Evolutionary conservation across 2,329 filamentous ascomycete genomes (phyloP).

Genomic region (Cryphonectria nitschkei): DNA sequence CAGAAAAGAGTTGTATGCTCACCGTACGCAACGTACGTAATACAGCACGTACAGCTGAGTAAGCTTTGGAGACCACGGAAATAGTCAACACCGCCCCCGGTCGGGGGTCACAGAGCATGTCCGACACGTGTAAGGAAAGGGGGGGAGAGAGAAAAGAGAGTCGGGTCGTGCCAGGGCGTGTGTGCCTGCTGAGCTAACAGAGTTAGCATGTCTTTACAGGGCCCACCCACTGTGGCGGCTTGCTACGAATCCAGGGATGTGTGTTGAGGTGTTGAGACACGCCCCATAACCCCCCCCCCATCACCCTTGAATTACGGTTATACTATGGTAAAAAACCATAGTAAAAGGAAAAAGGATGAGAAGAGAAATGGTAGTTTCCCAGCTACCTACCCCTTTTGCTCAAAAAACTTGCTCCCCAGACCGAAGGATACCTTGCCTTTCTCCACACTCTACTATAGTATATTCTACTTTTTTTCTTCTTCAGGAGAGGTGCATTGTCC

Average conservation of each 20-base stretch:
- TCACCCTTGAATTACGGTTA: constrained; percentile 5
- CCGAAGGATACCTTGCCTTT: not conserved
- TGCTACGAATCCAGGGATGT: not conserved
- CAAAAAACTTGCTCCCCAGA: not conserved
- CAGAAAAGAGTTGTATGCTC: no score
- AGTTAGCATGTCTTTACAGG: not conserved
- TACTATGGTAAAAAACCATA: not conserved
- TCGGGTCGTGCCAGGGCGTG: not conserved
- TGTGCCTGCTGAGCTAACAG: no score
- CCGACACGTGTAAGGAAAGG: constrained; percentile 1
- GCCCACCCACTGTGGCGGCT: not conserved
- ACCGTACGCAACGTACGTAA: not conserved
- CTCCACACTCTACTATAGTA: not conserved
- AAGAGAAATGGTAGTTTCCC: not conserved
- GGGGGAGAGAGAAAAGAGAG: not conserved
- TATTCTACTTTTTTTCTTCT: not conserved
- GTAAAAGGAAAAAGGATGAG: not conserved
- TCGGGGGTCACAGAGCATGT: not conserved
- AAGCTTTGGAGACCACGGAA: not conserved
- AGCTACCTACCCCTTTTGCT: not conserved
- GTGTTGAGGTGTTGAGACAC: constrained; percentile 6
- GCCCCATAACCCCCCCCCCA: not conserved
- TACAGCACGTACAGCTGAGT: not conserved
- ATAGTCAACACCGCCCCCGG: not conserved
- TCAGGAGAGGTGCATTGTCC: not conserved